These are phyloP conservation scores for Speleostelium caveatum DNA, from an alignment of 78 protist species.

Conservation along the genomic window DNA sequence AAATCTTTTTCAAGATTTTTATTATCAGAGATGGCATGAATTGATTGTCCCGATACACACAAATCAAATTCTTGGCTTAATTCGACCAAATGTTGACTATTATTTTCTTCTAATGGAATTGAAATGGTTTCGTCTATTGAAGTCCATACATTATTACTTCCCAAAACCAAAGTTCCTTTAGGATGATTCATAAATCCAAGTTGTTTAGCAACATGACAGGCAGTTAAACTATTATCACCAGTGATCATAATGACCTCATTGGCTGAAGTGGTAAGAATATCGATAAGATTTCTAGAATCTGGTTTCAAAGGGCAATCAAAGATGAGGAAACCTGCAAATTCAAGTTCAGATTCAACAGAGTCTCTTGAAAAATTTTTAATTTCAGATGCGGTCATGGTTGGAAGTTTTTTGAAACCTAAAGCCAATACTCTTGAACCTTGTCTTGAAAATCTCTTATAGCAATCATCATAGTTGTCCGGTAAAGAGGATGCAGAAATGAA, in stretches of 20 bases:
- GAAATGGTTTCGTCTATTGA: slow-evolving; percentile 6
- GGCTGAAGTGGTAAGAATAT: slow-evolving; percentile 60
- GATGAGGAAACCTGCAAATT: slow-evolving; percentile 95
- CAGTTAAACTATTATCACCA: slow-evolving; percentile 97
- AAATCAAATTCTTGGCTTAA: slow-evolving; percentile 27
- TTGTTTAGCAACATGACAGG: slow-evolving; percentile 95
- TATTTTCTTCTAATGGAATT: background rate
- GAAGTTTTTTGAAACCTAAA: slow-evolving; percentile 74
- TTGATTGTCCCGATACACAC: slow-evolving; percentile 70
- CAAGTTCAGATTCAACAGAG: slow-evolving; percentile 84
- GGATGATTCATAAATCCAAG: slow-evolving; percentile 66
- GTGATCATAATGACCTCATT: slow-evolving; percentile 98
- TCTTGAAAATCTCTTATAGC: slow-evolving; percentile 12
- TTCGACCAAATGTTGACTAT: background rate
- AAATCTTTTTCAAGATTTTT: background rate
- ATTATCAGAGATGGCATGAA: background rate
- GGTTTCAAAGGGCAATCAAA: slow-evolving; percentile 90
- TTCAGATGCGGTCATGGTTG: background rate
- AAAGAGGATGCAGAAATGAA: slow-evolving; percentile 6
- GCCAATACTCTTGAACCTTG: slow-evolving; percentile 95
- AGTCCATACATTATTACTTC: slow-evolving; percentile 12
- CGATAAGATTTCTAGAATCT: slow-evolving; percentile 83
- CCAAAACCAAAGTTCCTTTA: slow-evolving; percentile 13
- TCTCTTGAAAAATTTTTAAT: slow-evolving; percentile 74
- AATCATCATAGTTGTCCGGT: slow-evolving; percentile 75